These are phyloP conservation scores for Colletotrichum sp. DNA, from an alignment of 2,329 filamentous ascomycete species.

Conservation along the genomic window DNA sequence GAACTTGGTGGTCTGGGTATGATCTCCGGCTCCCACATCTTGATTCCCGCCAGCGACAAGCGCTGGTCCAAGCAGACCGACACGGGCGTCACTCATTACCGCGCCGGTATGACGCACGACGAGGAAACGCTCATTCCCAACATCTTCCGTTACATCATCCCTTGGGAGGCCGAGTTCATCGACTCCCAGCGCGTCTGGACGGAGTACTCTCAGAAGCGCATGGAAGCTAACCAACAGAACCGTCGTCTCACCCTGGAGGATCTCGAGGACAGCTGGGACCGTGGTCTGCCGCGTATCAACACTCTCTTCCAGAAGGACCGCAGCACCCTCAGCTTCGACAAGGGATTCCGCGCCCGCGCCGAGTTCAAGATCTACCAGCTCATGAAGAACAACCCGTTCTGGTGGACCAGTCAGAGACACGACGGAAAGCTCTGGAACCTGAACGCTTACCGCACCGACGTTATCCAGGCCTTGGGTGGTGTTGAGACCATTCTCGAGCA, in stretches of 20 bases:
- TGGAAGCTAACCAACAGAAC: constrained; percentile 97
- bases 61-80: constrained; percentile 99
- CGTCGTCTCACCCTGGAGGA: constrained; percentile 93
- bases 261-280: constrained; percentile 97
- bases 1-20: constrained; percentile 96
- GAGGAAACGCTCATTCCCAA: constrained; percentile 98
- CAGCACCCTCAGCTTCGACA: constrained; percentile 96
- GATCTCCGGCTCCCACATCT: constrained; percentile 98
- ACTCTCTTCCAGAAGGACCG: constrained; percentile 98
- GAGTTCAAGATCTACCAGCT: constrained; percentile 99
- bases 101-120: constrained; percentile 96
- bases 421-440: constrained; percentile 98
- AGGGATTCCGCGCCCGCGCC: constrained; percentile 92
- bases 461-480: constrained; percentile 94
- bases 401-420: constrained; percentile 98
- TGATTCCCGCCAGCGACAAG: constrained; percentile 97
- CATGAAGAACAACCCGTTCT: constrained; percentile 99
- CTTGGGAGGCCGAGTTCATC: constrained; percentile 98
- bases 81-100: constrained; percentile 94
- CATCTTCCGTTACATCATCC: constrained; percentile 99
- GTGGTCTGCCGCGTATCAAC: constrained; percentile 96
- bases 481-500: constrained; percentile 98
- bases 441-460: constrained; percentile 94
- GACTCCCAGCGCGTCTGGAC: constrained; percentile 99
- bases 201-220: constrained; percentile 96